Base-by-base conservation (phyloP, 2,329 filamentous ascomycete species). In the Aspergillus sp. region DNA sequence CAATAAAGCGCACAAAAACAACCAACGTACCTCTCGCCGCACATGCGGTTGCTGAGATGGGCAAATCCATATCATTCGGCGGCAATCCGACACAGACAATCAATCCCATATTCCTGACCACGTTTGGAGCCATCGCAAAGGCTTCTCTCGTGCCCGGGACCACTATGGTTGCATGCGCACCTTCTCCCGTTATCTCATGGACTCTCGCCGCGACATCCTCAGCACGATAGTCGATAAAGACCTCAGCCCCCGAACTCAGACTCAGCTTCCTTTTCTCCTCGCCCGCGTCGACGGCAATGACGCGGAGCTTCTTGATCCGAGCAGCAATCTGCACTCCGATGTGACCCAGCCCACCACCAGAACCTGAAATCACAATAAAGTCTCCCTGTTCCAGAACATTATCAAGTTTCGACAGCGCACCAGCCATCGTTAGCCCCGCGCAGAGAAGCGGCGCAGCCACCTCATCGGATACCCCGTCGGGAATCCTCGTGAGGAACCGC, bases 11-110 rank as follows among this genome's bases (percentile, higher is more conserved):
- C 11, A 4, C 11, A 4, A 41, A 3, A 8, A 11, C 3, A 6
- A 17, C 11, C 5, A 17, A 41, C 34, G 5, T 41, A 41, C 34
- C 66, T 68, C 69, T 59, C 11, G 68, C 69, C n/a, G 69, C 67
- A 53, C 69, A 70, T 3, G 69, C 11, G 1, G 69, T 70, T 5
- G 67, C 66, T 17, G 68, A 70, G 43, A 70, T 60, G 0, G 69
- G 69, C 28, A 70, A 53, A 13, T 69, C 60, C 31, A 71, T 60
- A 6, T 68, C 63, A 60, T 70, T 71, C 4, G 51, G 60, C 2
- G 69, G 69, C 49, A 71, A 50, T 1, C 65, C 69, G 8, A 70
- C 69, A 56, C 59, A 62, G 6, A 71, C 63, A 55, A 71, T 66
- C 8, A 57, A 60, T 0, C 66, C 69, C 65, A 70, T 57, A 34